Evolutionary conservation across 306 rosid species (phyloP).

Genomic region (Lathyrus oleraceus): DNA sequence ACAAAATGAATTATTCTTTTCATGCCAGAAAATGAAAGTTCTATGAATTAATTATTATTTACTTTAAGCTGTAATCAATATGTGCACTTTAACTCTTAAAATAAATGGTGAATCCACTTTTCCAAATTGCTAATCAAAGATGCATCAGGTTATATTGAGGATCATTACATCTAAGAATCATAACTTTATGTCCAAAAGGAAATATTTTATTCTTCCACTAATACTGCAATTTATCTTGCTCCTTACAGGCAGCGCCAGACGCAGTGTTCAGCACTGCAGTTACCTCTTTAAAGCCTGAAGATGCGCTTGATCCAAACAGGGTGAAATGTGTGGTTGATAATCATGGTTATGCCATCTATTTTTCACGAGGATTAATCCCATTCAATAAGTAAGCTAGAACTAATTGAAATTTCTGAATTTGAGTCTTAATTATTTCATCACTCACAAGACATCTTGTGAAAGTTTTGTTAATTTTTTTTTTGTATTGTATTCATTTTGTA

Average conservation of each 20-base stretch:
- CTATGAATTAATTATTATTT: conserved; percentile 14
- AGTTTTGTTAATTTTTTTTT: neutral
- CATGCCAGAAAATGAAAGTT: conserved; percentile 4
- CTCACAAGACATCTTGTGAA: conserved; percentile 16
- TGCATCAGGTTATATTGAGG: conserved; percentile 3
- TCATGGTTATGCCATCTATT: conserved; percentile 85
- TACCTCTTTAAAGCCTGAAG: conserved; percentile 82
- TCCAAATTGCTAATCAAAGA: neutral
- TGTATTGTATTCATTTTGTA: conserved; percentile 22
- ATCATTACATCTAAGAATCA: conserved; percentile 2
- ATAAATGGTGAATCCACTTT: conserved; percentile 20
- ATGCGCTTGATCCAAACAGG: conserved; percentile 82
- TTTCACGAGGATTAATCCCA: conserved; percentile 93
- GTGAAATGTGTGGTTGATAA: conserved; percentile 87
- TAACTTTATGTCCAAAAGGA: conserved; percentile 2
- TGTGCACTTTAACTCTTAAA: conserved; percentile 12
- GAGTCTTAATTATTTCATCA: neutral
- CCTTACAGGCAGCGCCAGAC: conserved; percentile 83
- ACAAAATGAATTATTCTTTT: conserved; percentile 2
- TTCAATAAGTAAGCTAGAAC: conserved; percentile 72
- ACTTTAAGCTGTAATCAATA: conserved; percentile 6
- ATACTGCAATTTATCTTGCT: conserved; percentile 27
- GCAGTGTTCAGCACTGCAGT: conserved; percentile 99
- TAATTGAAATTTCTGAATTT: neutral
- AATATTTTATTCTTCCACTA: conserved; percentile 25